Evolutionary conservation across 164 flowering plant genomes (phyloP).

Genomic region (Vitis vinifera): ASM3070453v1 NC_081810.1:1554501-1555000

Average conservation of each 20-base stretch:
- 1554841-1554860: not conserved
- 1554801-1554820: no score
- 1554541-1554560: slow-evolving; percentile 45
- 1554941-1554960: slow-evolving; percentile 99
- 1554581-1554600: not conserved
- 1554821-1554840: no score
- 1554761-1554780: no score
- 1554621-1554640: slow-evolving; percentile 22
- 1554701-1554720: slow-evolving; percentile 95
- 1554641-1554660: slow-evolving; percentile 86
- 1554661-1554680: slow-evolving; percentile 99
- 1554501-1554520: slow-evolving; percentile 73
- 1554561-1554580: not conserved
- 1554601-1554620: not conserved
- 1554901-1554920: not conserved
- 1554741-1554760: not conserved
- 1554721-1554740: slow-evolving; percentile 67
- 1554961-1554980: slow-evolving; percentile 94
- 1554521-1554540: slow-evolving; percentile 82
- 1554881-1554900: not conserved
- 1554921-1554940: slow-evolving; percentile 50
- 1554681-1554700: slow-evolving; percentile 96
- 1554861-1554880: not conserved
- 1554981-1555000: slow-evolving; percentile 94
- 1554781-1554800: no score